Base-by-base conservation (phyloP, 371 early-diverging fungal genomes). In the Mortierella sp. region DNA sequence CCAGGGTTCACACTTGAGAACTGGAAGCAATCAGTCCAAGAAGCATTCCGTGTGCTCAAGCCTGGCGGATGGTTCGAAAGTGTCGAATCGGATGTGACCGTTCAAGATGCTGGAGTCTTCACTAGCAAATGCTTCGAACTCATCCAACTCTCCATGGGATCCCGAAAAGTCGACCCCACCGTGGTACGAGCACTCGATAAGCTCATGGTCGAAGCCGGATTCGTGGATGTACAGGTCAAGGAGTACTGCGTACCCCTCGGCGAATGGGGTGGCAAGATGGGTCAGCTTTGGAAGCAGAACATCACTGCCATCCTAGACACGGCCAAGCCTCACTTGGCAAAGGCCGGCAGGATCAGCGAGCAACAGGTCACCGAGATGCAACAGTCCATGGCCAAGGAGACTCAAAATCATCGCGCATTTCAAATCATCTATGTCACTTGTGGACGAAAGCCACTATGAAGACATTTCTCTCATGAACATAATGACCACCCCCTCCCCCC, bases 1-100 rank as follows among this genome's bases (percentile, higher is more conserved):
- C 47, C 71, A 7, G 80, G 79, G 21, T 64, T 85, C 49, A 80
- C 84, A 6, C 69, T 70, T 0, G 67, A 77, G 17, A 66, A 85
- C 24, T 65, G 81, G 57, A 50, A 73, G 6, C 54, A 55, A 1
- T 56, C 66, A 0, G 48, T 79, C 10, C 43, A 52, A 9, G 77
- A 79, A 27, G 68, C 67, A 9, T 60, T 27, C 25, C 67, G 80
- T 10, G n/a, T 79, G 17, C 34, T 70, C 28, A 70, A 70, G n/a
- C 71, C 71, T 3, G 71, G 68, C 17, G 80, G 71, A 8, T 79
- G 60, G 45, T 67, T 76, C 27, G 80, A 79, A 50, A 47, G 54
- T 16, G 66, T 70, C 1, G 80, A 79, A 41, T 59, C 78, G 1
- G 77, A 76, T 41, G 57, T 60, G 6, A 19, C 34, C 13, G 45